These are phyloP conservation scores for Vicia sativa DNA, from an alignment of 306 rosid genomes.

Conservation along the genomic window DNA sequence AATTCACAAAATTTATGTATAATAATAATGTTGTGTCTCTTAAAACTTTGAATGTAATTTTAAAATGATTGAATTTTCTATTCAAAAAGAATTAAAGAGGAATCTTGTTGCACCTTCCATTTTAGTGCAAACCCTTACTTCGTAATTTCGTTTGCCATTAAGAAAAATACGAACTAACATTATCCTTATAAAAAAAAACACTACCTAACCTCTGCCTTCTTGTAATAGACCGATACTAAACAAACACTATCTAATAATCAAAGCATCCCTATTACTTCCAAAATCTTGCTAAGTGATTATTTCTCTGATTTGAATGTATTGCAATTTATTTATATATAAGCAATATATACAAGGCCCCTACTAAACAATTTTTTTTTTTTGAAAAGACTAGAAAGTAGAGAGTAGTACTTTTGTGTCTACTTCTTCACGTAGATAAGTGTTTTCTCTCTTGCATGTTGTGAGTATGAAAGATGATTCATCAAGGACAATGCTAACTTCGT, in stretches of 20 bases:
- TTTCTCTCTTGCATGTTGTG: constrained; percentile 20
- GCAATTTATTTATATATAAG: neutral
- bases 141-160: no score
- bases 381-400: constrained; percentile 30
- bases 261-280: neutral
- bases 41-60: no score
- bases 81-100: no score
- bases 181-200: neutral
- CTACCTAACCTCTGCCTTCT: neutral
- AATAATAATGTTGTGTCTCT: no score
- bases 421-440: constrained; percentile 18
- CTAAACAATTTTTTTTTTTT: neutral
- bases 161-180: neutral
- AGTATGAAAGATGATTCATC: constrained; percentile 40
- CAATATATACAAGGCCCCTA: neutral
- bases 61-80: no score
- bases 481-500: constrained; percentile 25
- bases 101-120: no score
- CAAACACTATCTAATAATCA: neutral
- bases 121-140: no score
- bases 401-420: constrained; percentile 18
- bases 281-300: neutral
- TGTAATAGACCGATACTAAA: neutral
- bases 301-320: neutral
- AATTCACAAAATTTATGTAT: no score